Evolutionary conservation across 371 early-diverging fungal genomes (phyloP).

Genomic region (Mortierella sp.): DNA sequence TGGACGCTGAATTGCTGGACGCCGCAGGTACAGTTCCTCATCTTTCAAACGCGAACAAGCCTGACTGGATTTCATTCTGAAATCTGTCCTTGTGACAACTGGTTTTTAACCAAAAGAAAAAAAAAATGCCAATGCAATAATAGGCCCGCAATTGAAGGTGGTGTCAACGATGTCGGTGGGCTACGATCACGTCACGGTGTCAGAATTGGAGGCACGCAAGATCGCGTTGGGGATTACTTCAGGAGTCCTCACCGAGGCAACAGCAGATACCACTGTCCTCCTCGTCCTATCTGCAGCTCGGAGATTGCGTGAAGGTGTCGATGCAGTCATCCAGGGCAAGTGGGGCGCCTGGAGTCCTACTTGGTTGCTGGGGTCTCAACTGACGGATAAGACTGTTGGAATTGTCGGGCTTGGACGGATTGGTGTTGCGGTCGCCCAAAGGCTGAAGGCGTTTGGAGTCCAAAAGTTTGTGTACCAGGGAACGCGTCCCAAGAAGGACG

Average conservation of each 20-base stretch:
- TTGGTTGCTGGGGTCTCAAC: constrained; percentile 83
- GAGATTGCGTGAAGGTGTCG: constrained; percentile 71
- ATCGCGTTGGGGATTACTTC: constrained; percentile 87
- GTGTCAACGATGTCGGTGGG: constrained; percentile 87
- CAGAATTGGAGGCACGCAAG: constrained; percentile 62
- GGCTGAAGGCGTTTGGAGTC: constrained; percentile 81
- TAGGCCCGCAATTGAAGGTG: constrained; percentile 69
- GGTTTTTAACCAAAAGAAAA: neutral
- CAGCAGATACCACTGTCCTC: constrained; percentile 85
- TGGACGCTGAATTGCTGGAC: constrained; percentile 78
- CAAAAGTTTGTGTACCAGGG: constrained; percentile 68
- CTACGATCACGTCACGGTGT: constrained; percentile 84
- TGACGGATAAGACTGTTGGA: constrained; percentile 84
- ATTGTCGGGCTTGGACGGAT: constrained; percentile 91
- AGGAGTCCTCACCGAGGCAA: constrained; percentile 90
- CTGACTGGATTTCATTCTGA: neutral
- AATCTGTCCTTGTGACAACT: neutral
- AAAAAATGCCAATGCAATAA: neutral
- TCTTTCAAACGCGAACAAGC: constrained; percentile 10
- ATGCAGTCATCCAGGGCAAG: constrained; percentile 68
- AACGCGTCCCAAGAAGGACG: constrained; percentile 60
- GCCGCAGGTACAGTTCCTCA: constrained; percentile 61
- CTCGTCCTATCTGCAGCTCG: constrained; percentile 83
- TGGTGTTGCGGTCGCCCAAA: constrained; percentile 79
- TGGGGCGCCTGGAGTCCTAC: constrained; percentile 81